Evolutionary conservation across 78 protist species (phyloP), one percentile per base, ranked within the genome.

Genomic region (slime mould (Dictyostelium discoideum)): DNA sequence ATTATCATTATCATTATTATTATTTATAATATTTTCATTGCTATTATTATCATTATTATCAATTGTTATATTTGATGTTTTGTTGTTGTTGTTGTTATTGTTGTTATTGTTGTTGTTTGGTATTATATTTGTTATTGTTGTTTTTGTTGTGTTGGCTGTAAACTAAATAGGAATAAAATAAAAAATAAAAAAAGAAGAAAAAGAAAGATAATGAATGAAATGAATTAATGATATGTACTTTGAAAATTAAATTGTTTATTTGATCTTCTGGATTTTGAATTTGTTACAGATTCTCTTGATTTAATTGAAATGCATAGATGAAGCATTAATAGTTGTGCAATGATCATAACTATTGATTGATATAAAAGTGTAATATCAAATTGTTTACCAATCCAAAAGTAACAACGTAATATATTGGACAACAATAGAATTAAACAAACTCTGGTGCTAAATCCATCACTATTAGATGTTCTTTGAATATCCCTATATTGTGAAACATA

Each of bases 361-460:
- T 89, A 93, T 48, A 96, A 90, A 5, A 96, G 74, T 37, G 96
- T 85, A 65, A 39, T 48, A 48, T 96, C 97, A 67, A 93, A 96
- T 20, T 48, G 79, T 67, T 94, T 94, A 29, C 97, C 97, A n/a
- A 93, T 11, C 97, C 97, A 94, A 48, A 94, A 96, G 77, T 67
- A 92, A 44, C 85, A 80, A 40, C 97, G 16, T 18, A 96, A 16
- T 44, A 87, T 96, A 87, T 96, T 96, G 11, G 96, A 57, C 4
- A 88, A 82, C 5, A 96, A 50, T 46, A 96, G 48, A 10, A 96
- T 93, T 57, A 94, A 54, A 37, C 93, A 93, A 24, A 96, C 97
- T 76, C 77, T 42, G 5, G 29, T 79, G n/a, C 96, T 89, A 57
- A 96, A 96, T 9, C 96, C 96, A 32, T 92, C 96, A 3, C 85